These are phyloP conservation scores for Arabidopsis arenosa DNA, from an alignment of 345 rosid species.

Conservation along the genomic window DNA sequence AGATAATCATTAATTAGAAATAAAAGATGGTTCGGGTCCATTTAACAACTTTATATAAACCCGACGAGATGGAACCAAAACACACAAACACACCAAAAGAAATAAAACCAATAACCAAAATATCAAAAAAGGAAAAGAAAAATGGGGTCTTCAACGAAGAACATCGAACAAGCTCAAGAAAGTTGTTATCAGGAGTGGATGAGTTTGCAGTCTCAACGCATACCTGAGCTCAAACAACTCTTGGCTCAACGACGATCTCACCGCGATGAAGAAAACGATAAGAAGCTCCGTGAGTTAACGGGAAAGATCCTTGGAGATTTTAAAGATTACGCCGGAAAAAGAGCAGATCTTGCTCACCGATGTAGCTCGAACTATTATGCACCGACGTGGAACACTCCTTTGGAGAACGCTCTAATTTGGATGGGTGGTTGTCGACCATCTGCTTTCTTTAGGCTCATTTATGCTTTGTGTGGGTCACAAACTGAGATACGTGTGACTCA, in stretches of 20 bases:
- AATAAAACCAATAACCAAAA: neutral
- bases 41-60: conserved; percentile 27
- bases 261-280: neutral
- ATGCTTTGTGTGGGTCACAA: conserved; percentile 46
- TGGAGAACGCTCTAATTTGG: conserved; percentile 59
- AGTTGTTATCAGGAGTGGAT: conserved; percentile 35
- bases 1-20: conserved; percentile 17
- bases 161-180: conserved; percentile 40
- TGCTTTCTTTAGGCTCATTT: conserved; percentile 49
- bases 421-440: conserved; percentile 62
- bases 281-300: conserved; percentile 28
- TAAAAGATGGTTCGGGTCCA: neutral
- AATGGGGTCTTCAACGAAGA: conserved; percentile 1
- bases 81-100: neutral
- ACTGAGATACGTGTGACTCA: conserved; percentile 42
- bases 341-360: conserved; percentile 26
- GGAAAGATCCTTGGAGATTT: conserved; percentile 37
- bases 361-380: conserved; percentile 46
- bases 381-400: conserved; percentile 51
- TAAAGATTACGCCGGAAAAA: conserved; percentile 26
- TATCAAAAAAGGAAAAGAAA: neutral
- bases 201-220: conserved; percentile 33
- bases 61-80: conserved; percentile 13
- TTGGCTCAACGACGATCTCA: conserved; percentile 22
- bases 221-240: conserved; percentile 29